A percentile compares a stretch with the other conserved stretches of the same genome.
These are phyloP conservation scores for Saccharomycopsis guyanensis DNA, from an alignment of 805 yeast genomes.

Conservation along the genomic window DNA sequence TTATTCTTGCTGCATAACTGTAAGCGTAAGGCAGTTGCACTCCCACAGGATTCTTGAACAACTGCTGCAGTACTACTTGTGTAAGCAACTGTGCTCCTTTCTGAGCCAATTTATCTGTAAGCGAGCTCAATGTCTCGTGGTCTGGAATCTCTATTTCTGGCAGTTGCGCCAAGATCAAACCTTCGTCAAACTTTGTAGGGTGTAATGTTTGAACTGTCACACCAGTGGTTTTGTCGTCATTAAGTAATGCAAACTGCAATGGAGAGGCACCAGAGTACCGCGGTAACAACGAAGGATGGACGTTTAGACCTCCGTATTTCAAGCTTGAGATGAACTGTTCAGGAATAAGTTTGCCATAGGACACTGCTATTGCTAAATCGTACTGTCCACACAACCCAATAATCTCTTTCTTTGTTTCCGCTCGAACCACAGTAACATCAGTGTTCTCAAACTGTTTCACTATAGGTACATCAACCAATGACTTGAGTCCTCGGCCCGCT, in stretches of 20 bases:
- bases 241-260: constrained; percentile 66
- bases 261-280: constrained; percentile 85
- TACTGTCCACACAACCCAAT: constrained; percentile 28
- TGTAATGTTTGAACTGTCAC: constrained; percentile 87
- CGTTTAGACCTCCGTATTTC: constrained; percentile 68
- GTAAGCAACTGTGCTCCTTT: constrained; percentile 56
- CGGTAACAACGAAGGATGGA: constrained; percentile 90
- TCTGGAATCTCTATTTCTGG: constrained; percentile 33
- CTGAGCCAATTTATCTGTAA: constrained; percentile 46
- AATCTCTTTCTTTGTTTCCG: constrained; percentile 42
- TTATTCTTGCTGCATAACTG: constrained; percentile 55
- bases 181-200: constrained; percentile 79
- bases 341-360: constrained; percentile 83
- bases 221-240: constrained; percentile 60
- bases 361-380: constrained; percentile 80
- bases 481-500: constrained; percentile 49
- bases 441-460: constrained; percentile 31
- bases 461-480: constrained; percentile 46
- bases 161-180: constrained; percentile 59
- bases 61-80: constrained; percentile 32
- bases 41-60: constrained; percentile 21
- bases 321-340: constrained; percentile 39
- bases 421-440: constrained; percentile 33
- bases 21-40: constrained; percentile 25
- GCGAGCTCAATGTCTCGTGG: constrained; percentile 33